Base-by-base conservation (phyloP, 345 rosid genomes). In the Balakata baccata region DNA sequence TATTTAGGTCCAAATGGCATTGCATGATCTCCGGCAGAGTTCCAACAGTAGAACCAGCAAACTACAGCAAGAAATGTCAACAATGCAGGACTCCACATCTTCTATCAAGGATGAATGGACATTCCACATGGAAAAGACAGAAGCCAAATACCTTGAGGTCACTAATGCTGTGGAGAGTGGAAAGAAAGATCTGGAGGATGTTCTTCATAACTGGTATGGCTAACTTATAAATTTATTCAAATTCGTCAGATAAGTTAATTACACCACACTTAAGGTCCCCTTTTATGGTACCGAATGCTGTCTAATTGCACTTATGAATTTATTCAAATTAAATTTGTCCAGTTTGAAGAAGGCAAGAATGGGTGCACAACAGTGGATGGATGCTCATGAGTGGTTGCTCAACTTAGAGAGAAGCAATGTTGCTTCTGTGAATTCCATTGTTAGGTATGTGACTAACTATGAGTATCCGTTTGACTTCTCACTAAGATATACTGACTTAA, bases 11-110 rank as follows among this genome's bases (percentile, higher is more conserved):
- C 96, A 93, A 90, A 76, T 83, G 87, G 89, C 97, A 65, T 91
- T 96, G 72, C 87, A 88, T 46, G 98, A 93, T 84, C 84, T 96
- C 59, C 90, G 89, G 39, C 91, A 90, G 74, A 88, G 89, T 69
- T 82, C 93, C 74, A 87, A 89, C 81, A 81, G 85, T 75, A 89
- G 88, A 91, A 91, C 96, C 50, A 81, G 65, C 68, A 86, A 85
- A 47, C 74, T 93, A 70, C 99, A 91, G 78, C 86, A 88, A 81
- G 99, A 93, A 84, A 91, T 91, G 96, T 89, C 92, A 66, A 90
- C 95, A 18, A 87, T 96, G 98, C 91, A 92, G 77, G 93, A 86
- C 68, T 88, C 94, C 64, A 85, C 97, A 50, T 87, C 85, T 51
- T 85, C 89, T 17, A 83, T 93, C 78, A 91, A 89, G 82, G 74